Evolutionary conservation across 371 early-diverging fungal genomes (phyloP).

Genomic region (Smittium culicis): DNA sequence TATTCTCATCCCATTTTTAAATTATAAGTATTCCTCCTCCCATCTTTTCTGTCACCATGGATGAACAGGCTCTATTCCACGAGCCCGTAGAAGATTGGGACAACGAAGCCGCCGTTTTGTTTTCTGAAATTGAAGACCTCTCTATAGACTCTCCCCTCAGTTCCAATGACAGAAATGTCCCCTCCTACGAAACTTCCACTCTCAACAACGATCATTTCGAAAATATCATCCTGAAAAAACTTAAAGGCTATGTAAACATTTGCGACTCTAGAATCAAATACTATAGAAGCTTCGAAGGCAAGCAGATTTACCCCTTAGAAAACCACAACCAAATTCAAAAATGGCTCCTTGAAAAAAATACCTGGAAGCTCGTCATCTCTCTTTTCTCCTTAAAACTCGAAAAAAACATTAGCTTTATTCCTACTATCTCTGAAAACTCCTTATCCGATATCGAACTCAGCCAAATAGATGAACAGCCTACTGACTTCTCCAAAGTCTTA

Average conservation of each 20-base stretch:
- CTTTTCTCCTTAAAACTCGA: constrained; percentile 15
- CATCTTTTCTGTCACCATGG: neutral
- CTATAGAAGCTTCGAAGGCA: neutral
- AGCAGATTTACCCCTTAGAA: neutral
- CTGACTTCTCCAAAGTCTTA: constrained; percentile 5
- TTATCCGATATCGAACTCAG: constrained; percentile 16
- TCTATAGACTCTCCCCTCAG: neutral
- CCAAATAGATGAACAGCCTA: constrained; percentile 20
- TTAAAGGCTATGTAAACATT: neutral
- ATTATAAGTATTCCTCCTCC: too few species aligned
- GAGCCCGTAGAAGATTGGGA: neutral
- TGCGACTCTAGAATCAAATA: neutral
- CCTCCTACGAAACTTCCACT: too few species aligned
- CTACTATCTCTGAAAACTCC: neutral
- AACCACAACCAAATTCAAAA: neutral
- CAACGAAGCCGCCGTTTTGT: neutral
- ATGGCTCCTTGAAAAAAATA: constrained; percentile 27
- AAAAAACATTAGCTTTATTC: constrained; percentile 4
- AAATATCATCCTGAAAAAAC: neutral
- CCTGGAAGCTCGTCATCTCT: constrained; percentile 28
- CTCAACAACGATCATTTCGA: neutral
- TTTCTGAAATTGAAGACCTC: neutral
- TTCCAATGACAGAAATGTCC: too few species aligned
- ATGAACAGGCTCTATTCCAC: neutral
- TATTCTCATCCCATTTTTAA: too few species aligned